Conservation (phyloP, 805 yeast species). For the Metschnikowia lunata region DNA sequence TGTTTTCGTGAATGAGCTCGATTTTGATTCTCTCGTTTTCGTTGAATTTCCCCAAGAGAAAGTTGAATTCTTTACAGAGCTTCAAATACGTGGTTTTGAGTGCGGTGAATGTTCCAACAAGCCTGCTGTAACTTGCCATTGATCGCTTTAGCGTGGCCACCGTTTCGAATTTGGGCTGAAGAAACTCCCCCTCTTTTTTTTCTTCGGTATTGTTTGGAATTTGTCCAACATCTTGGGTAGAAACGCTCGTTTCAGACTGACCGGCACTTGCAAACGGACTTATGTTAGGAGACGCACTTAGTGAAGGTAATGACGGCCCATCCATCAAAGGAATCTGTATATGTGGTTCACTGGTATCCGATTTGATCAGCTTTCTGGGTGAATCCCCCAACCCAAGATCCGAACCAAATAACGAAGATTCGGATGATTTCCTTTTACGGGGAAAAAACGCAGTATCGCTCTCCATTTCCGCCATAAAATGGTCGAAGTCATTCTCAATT, state of each 20-base stretch:
- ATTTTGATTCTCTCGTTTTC: conserved; percentile 33
- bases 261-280: conserved; percentile 11
- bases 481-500: conserved; percentile 7
- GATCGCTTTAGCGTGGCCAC: conserved; percentile 19
- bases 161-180: conserved; percentile 12
- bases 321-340: background rate
- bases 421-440: conserved; percentile 4
- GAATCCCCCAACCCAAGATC: background rate
- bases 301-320: conserved; percentile 3
- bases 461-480: conserved; percentile 13
- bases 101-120: conserved; percentile 30
- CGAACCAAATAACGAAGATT: background rate
- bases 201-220: background rate
- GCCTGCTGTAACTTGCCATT: conserved; percentile 24
- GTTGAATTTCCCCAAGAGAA: conserved; percentile 31
- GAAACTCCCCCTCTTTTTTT: background rate
- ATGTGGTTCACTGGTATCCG: background rate
- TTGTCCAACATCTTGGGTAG: conserved; percentile 8
- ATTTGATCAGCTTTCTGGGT: background rate
- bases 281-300: conserved; percentile 11
- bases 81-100: conserved; percentile 33
- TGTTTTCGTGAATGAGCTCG: conserved; percentile 34
- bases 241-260: conserved; percentile 12
- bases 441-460: conserved; percentile 3
- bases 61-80: conserved; percentile 37